phyloP scores from a whole-genome alignment of 257 asterid species.

The Coffea canephora region DNA sequence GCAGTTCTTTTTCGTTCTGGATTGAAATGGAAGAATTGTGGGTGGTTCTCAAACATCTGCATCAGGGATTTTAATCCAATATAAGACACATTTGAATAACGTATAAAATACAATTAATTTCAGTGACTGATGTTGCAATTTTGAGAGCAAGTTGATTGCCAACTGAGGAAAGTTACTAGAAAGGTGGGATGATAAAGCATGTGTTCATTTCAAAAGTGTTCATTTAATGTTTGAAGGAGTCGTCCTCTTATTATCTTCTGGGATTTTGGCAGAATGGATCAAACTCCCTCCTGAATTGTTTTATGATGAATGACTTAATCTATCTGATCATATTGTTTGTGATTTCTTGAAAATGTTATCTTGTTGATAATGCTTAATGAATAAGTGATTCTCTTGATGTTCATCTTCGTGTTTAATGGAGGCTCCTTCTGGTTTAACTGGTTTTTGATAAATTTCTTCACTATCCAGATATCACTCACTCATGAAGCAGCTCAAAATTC shows the following conservation, averaged over 20 bases:
- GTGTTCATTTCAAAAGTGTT: neutral
- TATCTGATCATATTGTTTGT: neutral
- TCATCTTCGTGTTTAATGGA: neutral
- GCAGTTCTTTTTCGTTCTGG: neutral
- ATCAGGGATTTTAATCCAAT: neutral
- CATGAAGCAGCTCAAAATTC: constrained; percentile 56
- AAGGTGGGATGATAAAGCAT: neutral
- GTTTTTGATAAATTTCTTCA: constrained; percentile 20
- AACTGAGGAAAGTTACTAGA: neutral
- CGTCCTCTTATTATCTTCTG: neutral
- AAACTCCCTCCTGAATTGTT: neutral
- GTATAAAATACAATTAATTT: neutral
- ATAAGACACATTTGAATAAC: neutral
- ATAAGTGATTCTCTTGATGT: neutral
- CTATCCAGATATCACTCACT: constrained; percentile 63
- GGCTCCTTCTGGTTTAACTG: neutral
- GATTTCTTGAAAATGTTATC: neutral
- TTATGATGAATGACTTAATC: neutral
- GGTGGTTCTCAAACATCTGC: neutral
- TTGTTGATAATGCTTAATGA: neutral
- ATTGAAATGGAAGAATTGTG: neutral
- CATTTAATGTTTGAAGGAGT: neutral
- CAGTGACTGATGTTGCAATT: neutral
- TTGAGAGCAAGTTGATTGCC: neutral
- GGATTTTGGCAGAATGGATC: neutral